phyloP scores from a whole-genome alignment of 2,329 filamentous ascomycete species.

The Fusarium xyrophilum region DNA sequence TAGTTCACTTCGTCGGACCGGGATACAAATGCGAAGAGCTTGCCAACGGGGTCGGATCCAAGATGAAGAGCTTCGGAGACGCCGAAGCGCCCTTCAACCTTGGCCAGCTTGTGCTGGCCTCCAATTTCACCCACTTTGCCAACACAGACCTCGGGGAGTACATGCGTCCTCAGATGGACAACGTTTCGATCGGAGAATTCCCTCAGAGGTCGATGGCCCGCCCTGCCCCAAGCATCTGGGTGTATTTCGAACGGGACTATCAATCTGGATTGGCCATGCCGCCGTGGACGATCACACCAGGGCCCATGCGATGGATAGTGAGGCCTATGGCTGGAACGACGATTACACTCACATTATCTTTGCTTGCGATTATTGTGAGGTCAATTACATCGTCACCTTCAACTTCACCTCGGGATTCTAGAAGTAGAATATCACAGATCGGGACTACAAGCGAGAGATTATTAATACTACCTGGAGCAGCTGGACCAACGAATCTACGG shows the following conservation, averaged over 20 bases:
- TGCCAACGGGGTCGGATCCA: neutral
- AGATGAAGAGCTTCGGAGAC: constrained; percentile 13
- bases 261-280: constrained; percentile 34
- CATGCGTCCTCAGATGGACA: constrained; percentile 14
- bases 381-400: constrained; percentile 27
- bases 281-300: constrained; percentile 3
- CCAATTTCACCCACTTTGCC: constrained; percentile 25
- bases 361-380: constrained; percentile 36
- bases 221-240: constrained; percentile 26
- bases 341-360: constrained; percentile 25
- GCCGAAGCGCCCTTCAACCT: constrained; percentile 25
- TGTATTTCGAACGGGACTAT: constrained; percentile 23
- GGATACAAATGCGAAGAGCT: constrained; percentile 36
- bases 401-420: constrained; percentile 28
- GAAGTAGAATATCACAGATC: constrained; percentile 8
- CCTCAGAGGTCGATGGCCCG: neutral
- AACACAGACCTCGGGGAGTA: constrained; percentile 29
- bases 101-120: constrained; percentile 9
- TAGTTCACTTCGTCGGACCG: constrained; percentile 28
- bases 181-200: neutral
- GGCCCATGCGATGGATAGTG: neutral
- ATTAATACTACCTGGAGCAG: constrained; percentile 22
- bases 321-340: constrained; percentile 8
- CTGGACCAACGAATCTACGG: neutral
- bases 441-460: constrained; percentile 29